Base-by-base conservation (phyloP, 345 rosid species). In the Gossypium sturtianum region DNA sequence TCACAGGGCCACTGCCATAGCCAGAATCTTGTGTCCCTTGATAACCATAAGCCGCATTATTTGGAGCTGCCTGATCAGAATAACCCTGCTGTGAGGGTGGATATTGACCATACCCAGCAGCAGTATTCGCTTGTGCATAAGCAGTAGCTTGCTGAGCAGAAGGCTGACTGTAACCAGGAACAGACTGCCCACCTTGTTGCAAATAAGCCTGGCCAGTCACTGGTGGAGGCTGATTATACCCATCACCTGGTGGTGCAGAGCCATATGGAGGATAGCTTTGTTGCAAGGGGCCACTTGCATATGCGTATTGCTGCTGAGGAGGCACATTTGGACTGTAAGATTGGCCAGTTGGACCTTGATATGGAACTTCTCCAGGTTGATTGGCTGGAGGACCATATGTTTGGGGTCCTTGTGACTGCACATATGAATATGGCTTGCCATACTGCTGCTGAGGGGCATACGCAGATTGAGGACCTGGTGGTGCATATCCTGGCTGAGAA, bases 251-350 rank as follows among this genome's bases (percentile, higher is more conserved):
- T 47, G 86, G 77, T 61, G 84, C 85, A 61, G 89, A 78, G 16
- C 80, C 89, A 77, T 88, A 87, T 1, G 89, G 62, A 53, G 90
- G 83, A 80, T 92, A 90, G 0, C 84, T 73, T 80, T 87, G 96
- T 72, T 87, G 93, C 84, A 72, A 73, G 7, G 88, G 78, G 10
- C 85, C 93, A 75, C 84, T 81, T 53, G 86, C 82, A 81, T 90
- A 93, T 12, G 88, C 88, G 66, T 88, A 91, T 59, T 84, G 90
- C 80, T 90, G 97, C 72, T 82, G 96, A 27, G 80, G 84, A 41
- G 85, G 83, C 59, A 80, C 77, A 71, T 69, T 88, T 25, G 84
- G 45, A 74, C 89, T 90, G 82, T 87, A 93, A 3, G 86, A 70
- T 63, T 90, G 93, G 20, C 77, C 86, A 57, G 69, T 60, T 2